Evolutionary conservation across 1,284 basidiomycete genomes (phyloP), one percentile per base, ranked within the genome.

Genomic region (Leccinum subrobustum): DNA sequence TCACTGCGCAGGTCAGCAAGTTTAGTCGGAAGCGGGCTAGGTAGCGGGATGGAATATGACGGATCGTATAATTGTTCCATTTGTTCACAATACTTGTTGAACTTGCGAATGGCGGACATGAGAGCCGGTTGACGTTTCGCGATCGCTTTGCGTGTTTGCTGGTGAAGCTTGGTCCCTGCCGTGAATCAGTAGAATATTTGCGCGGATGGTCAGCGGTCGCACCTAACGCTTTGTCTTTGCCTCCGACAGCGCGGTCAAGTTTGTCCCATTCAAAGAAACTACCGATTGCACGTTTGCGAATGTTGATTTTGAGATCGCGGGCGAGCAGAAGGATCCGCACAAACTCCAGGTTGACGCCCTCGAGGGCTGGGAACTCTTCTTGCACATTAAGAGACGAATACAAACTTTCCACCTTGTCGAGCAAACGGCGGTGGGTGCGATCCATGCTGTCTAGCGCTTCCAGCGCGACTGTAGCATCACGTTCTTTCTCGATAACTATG

Each of bases 231-330:
- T 59, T 54, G 1, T 59, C 33, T 2, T 48, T 54, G 2, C 57
- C 29, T 1, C 44, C 52, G 1, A 59, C 52, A 0, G 44, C 44
- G 1, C n/a, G 23, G 16, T 59, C 42, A 3, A 54, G 12, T 3
- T 54, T 59, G n/a, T 59, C 31, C 44, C 52, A 59, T 3, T 50
- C 20, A 7, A 59, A 54, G 7, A 53, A 53, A 9, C 31, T 35
- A 5, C 33, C 12, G 3, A 53, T 16, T 3, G 33, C 52, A 12
- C 52, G 14, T 23, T 53, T 53, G 3, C 11, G 31, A 23, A 53
- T 23, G 14, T 53, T 53, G 20, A 53, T 53, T 25, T 53, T 53
- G 11, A 53, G 20, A 14, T 53, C 52, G 7, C 33, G 20, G 2
- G 52, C 33, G 9, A 53, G 20, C 5, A 53, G 33, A 6, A 53